phyloP scores from a whole-genome alignment of 495 filamentous ascomycete genomes.

The Hypoxylon fragiforme region DNA sequence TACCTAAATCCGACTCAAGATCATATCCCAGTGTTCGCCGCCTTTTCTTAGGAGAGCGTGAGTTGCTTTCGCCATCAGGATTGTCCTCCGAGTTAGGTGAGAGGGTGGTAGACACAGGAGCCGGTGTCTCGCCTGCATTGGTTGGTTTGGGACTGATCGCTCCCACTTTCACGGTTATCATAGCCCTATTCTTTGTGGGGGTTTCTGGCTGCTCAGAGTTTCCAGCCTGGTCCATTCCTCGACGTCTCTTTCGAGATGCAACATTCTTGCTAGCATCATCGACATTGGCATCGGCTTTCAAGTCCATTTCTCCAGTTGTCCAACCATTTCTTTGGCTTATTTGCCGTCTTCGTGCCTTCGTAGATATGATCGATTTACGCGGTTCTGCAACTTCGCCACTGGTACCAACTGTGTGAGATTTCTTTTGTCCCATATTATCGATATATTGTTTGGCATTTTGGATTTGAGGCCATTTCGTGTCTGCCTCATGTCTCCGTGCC shows the following conservation, averaged over 20 bases:
- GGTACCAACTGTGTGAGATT: background rate
- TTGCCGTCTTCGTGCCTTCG: too few relatives aligned
- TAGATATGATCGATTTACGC: background rate
- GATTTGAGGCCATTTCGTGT: conserved; percentile 2
- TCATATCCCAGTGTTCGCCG: conserved; percentile 7
- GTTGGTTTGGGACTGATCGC: background rate
- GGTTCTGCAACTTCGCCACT: background rate
- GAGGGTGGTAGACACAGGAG: background rate
- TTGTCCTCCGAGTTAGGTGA: background rate
- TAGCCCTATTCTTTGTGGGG: background rate
- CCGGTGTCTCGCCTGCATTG: background rate
- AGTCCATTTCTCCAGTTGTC: background rate
- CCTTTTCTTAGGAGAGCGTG: conserved; percentile 14
- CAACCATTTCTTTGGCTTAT: too few relatives aligned
- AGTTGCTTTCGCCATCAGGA: background rate
- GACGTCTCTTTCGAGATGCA: background rate
- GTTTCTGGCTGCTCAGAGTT: background rate
- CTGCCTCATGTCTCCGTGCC: background rate
- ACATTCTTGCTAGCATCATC: background rate
- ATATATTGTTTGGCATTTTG: too few relatives aligned
- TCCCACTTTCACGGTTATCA: too few relatives aligned
- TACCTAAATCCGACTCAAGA: conserved; percentile 14
- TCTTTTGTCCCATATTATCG: conserved; percentile 7
- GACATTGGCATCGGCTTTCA: background rate
- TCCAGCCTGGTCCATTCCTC: background rate